Evolutionary conservation across 1,139 yeast species (phyloP).

Genomic region (Candida smagusa): DNA sequence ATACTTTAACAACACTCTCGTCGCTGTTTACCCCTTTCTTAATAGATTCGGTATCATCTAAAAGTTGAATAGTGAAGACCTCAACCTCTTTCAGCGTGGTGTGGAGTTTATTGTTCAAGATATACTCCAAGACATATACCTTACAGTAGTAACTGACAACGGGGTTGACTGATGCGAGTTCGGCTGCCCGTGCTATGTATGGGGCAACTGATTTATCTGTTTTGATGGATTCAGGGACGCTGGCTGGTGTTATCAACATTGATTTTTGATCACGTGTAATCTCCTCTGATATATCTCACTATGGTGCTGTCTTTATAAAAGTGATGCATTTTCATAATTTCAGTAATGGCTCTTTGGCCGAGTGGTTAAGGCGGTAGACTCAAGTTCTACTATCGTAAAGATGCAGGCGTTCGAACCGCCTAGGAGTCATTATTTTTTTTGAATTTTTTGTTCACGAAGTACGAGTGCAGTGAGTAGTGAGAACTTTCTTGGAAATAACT

Average conservation of each 20-base stretch:
- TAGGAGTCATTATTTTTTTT: too few species aligned
- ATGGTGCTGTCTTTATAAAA: too few species aligned
- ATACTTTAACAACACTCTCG: conserved; percentile 35
- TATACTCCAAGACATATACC: conserved; percentile 63
- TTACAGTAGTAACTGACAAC: conserved; percentile 57
- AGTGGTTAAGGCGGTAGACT: too few species aligned
- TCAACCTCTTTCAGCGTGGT: conserved; percentile 50
- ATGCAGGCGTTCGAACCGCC: too few species aligned
- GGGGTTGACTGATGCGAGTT: conserved; percentile 49
- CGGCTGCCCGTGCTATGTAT: conserved; percentile 48
- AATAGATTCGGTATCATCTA: conserved; percentile 61
- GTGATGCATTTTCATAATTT: too few species aligned
- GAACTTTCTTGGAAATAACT: too few species aligned
- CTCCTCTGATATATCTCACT: not conserved
- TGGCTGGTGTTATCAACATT: not conserved
- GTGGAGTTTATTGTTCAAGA: conserved; percentile 59
- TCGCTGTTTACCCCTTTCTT: conserved; percentile 35
- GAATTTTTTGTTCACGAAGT: too few species aligned
- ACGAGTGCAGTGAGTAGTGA: too few species aligned
- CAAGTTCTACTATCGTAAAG: too few species aligned
- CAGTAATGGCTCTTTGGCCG: too few species aligned
- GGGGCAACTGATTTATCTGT: conserved; percentile 41
- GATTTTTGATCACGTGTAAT: not conserved
- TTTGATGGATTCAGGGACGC: conserved; percentile 27
- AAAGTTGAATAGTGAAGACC: conserved; percentile 50